A percentile compares a stretch with the other conserved stretches of the same genome.
phyloP scores from a whole-genome alignment of 108 stramenopile genomes.

The Hondaea fermentalgiana region DNA sequence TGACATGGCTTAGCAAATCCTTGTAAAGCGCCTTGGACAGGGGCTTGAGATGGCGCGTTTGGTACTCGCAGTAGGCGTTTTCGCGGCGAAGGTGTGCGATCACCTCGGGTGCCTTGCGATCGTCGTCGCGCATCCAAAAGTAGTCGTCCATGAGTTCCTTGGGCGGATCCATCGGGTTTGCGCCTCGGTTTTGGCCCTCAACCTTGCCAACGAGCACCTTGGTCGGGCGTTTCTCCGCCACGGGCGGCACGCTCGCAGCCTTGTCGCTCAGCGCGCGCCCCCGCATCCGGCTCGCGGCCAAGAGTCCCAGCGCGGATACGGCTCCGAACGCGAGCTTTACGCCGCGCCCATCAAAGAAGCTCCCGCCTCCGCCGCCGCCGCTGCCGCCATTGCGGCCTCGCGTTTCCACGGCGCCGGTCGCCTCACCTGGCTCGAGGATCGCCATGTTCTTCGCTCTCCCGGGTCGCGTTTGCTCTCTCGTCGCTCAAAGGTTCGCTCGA shows the following conservation, averaged over 20 bases:
- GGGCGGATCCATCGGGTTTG: slow-evolving; percentile 62
- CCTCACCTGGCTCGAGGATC: too few relatives aligned
- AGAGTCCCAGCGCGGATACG: not conserved
- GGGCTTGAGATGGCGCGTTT: slow-evolving; percentile 56
- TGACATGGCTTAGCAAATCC: slow-evolving; percentile 61
- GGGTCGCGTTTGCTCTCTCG: too few relatives aligned
- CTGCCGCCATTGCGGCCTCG: not conserved
- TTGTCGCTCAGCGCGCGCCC: not conserved
- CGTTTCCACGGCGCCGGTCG: not conserved
- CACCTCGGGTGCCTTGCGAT: slow-evolving; percentile 64
- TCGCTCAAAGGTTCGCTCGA: too few relatives aligned
- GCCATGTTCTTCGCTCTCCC: too few relatives aligned
- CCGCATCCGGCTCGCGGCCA: not conserved
- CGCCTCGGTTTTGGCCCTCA: slow-evolving; percentile 13
- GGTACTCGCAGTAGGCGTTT: slow-evolving; percentile 62
- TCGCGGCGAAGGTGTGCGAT: slow-evolving; percentile 65
- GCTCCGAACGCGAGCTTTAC: not conserved
- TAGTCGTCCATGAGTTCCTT: slow-evolving; percentile 62
- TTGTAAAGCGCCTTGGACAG: slow-evolving; percentile 59
- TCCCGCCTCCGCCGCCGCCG: not conserved
- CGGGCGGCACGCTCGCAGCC: not conserved
- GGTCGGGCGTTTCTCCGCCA: not conserved
- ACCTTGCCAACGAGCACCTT: slow-evolving; percentile 15
- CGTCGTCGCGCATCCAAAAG: slow-evolving; percentile 82
- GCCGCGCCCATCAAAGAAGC: not conserved